Base-by-base conservation (phyloP, 352 stramenopile genomes). In the Phytophthora pini region DNA sequence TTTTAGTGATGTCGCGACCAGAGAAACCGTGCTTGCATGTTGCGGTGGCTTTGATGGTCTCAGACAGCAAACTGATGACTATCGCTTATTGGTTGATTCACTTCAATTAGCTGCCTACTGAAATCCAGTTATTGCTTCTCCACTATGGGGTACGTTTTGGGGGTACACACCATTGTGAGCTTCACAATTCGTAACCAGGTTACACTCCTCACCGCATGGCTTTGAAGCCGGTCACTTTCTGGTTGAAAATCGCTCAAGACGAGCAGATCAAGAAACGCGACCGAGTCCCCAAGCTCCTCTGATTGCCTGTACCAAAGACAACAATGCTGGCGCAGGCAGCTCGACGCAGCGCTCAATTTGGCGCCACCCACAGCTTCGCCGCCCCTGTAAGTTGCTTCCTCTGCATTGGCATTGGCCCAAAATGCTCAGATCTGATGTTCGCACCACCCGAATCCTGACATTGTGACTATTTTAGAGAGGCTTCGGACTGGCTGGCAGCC, bases 271-370 rank as follows among this genome's bases (percentile, higher is more conserved):
- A 79, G 57, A 68, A 65, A 65, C 62, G 51, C 52, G 52, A 48
- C 51, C 40, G 40, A 56, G 27, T 32, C 22, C 36, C 15, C 32
- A 49, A 54, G 32, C 46, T 17, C 62, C 36, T 65, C 38, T 36
- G 11, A 34, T 56, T 40, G 29, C 12, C 38, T 43, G 13, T 20
- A 36, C 13, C 17, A 45, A 26, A 45, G 39, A 68, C 27, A 45
- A 61, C 61, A 40, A 87, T 87, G 78, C 55, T 87, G 52, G 58
- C 78, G 10, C 68, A 82, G 52, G 70, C 70, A 66, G 54, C 60
- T 61, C 76, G 73, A 53, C 77, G 70, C 36, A 69, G 64, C 46
- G 55, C 47, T 1, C 58, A 55, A 17, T 50, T 70, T 10, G 27
- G 63, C 51, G 46, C 45, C 10, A 68, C 46, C 32, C 53, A 72